These are phyloP conservation scores for Monilinia vaccinii-corymbosi DNA, from an alignment of 2,329 filamentous ascomycete genomes.

Conservation along the genomic window DNA sequence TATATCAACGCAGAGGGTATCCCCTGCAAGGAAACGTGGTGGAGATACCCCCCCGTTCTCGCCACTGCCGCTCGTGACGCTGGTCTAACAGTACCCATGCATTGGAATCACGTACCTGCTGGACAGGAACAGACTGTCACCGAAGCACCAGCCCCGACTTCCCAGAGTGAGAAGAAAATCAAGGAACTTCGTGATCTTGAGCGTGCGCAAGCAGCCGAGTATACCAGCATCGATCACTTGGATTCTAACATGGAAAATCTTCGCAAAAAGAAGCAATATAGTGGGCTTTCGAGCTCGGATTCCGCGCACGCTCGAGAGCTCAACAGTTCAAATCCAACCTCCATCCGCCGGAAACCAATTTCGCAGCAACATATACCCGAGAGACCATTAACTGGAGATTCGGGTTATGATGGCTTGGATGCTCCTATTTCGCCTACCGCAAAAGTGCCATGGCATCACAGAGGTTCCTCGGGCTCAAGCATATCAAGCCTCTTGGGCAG, in stretches of 20 bases:
- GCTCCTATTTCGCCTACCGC: neutral
- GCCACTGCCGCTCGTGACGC: conserved; percentile 13
- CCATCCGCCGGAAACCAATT: neutral
- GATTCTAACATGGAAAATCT: neutral
- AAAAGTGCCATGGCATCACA: neutral
- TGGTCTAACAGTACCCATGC: conserved; percentile 15
- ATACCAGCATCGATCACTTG: neutral
- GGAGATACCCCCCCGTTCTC: conserved; percentile 24
- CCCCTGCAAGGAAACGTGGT: conserved; percentile 23
- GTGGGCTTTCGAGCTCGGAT: neutral
- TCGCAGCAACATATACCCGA: neutral
- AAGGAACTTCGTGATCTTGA: conserved; percentile 2
- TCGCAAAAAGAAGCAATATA: neutral
- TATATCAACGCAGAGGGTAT: conserved; percentile 19
- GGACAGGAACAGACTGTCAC: neutral
- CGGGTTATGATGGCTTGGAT: neutral
- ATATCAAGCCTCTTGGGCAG: neutral
- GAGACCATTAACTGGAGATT: neutral
- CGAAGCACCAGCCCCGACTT: neutral
- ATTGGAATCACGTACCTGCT: conserved; percentile 3
- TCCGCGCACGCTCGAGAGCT: neutral
- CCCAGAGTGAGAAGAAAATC: neutral
- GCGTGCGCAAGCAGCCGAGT: neutral
- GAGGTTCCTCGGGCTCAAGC: neutral
- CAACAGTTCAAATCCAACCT: neutral